A percentile compares a stretch with the other conserved stretches of the same genome.
Evolutionary conservation across 331 rosid genomes (phyloP).

Genomic region (Quercus lobata): DNA sequence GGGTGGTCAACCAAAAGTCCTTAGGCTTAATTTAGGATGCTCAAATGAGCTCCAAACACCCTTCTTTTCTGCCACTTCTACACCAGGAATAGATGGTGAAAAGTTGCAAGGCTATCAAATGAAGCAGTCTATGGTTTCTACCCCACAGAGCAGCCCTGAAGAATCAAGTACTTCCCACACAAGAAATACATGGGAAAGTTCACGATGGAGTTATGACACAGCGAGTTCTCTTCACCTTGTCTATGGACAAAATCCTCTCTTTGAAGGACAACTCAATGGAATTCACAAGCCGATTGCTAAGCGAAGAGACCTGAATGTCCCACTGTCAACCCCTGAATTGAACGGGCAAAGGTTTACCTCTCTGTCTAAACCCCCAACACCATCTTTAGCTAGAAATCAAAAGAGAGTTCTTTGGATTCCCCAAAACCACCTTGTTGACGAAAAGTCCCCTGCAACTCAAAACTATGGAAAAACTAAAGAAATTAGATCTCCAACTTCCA

Average conservation of each 20-base stretch:
- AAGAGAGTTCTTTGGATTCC: constrained; percentile 51
- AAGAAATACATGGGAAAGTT: constrained; percentile 49
- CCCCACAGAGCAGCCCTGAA: constrained; percentile 89
- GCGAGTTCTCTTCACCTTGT: constrained; percentile 58
- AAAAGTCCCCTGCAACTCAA: constrained; percentile 34
- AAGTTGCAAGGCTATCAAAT: constrained; percentile 48
- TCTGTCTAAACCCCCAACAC: constrained; percentile 28
- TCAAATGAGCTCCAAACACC: constrained; percentile 75
- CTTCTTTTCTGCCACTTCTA: constrained; percentile 70
- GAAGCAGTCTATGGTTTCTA: constrained; percentile 51
- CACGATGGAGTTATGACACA: constrained; percentile 58
- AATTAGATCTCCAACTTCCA: constrained; percentile 48
- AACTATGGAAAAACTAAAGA: constrained; percentile 24
- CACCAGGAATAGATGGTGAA: constrained; percentile 47
- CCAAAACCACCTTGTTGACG: constrained; percentile 42
- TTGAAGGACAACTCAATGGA: constrained; percentile 39
- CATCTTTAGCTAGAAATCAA: constrained; percentile 36
- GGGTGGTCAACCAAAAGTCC: constrained; percentile 76
- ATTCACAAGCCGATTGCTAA: constrained; percentile 26
- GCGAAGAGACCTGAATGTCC: constrained; percentile 32
- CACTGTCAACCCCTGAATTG: constrained; percentile 38
- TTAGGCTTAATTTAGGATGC: constrained; percentile 73
- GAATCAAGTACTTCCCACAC: constrained; percentile 54
- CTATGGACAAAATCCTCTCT: constrained; percentile 82
- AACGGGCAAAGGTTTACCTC: constrained; percentile 43